Conservation (phyloP, 2,329 filamentous ascomycete species). For the Chaetothyriales sp. region DNA sequence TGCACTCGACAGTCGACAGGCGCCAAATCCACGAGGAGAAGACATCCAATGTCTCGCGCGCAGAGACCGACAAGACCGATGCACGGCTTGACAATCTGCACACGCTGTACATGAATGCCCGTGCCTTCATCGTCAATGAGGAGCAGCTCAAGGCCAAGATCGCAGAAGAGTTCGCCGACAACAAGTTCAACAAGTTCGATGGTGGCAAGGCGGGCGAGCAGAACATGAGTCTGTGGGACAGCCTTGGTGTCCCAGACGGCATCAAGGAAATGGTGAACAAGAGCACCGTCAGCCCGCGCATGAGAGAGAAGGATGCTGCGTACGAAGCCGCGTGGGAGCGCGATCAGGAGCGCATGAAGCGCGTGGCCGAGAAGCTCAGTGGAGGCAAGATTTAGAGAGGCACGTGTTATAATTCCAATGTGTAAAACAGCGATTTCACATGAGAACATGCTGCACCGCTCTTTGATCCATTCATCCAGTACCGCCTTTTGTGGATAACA, state of each 20-base stretch:
- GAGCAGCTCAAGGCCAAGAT: conserved; percentile 60
- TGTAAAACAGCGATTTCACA: neutral
- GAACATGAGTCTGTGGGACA: conserved; percentile 40
- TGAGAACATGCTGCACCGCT: too few species aligned
- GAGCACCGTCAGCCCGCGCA: neutral
- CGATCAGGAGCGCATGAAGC: conserved; percentile 45
- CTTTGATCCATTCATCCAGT: too few species aligned
- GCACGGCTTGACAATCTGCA: conserved; percentile 60
- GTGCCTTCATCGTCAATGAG: conserved; percentile 74
- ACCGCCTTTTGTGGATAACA: too few species aligned
- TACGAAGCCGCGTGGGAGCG: conserved; percentile 22
- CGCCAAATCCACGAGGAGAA: conserved; percentile 27
- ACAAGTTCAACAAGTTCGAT: neutral
- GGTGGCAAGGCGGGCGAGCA: conserved; percentile 25
- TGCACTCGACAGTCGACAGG: conserved; percentile 14
- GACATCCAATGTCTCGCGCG: conserved; percentile 26
- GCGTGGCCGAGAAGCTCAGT: conserved; percentile 53
- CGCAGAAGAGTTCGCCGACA: conserved; percentile 56
- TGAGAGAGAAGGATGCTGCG: conserved; percentile 13
- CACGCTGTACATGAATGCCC: conserved; percentile 78
- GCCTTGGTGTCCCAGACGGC: conserved; percentile 33
- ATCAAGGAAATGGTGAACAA: conserved; percentile 30
- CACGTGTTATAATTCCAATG: neutral
- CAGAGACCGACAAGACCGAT: conserved; percentile 41
- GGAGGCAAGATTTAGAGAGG: conserved; percentile 46